phyloP scores from a whole-genome alignment of 345 rosid species.

The Gossypium longicalyx region DNA sequence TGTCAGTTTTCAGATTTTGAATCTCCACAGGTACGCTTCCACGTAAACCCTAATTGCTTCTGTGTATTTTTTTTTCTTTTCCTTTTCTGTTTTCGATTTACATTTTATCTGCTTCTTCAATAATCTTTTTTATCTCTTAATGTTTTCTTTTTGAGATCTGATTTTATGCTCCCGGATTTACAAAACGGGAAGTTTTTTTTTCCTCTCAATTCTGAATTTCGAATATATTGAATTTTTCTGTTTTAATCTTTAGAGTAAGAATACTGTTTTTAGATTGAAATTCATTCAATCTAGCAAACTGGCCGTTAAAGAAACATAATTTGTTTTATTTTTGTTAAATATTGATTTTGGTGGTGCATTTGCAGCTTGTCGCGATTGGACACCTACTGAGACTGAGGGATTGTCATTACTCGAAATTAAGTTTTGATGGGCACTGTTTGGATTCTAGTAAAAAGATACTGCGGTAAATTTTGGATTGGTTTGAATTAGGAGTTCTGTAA shows the following conservation, averaged over 20 bases:
- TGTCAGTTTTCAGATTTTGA: constrained; percentile 20
- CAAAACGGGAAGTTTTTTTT: constrained; percentile 3
- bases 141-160: constrained; percentile 34
- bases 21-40: constrained; percentile 30
- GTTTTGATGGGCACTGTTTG: constrained; percentile 18
- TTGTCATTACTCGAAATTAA: constrained; percentile 21
- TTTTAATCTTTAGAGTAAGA: background rate
- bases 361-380: constrained; percentile 31
- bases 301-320: background rate
- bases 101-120: constrained; percentile 13
- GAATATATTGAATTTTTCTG: constrained; percentile 9
- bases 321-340: background rate
- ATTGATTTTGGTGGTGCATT: constrained; percentile 20
- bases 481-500: constrained; percentile 18
- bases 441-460: background rate
- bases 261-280: background rate
- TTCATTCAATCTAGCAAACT: background rate
- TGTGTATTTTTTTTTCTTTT: constrained; percentile 1
- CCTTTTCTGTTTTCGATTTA: background rate
- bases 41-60: constrained; percentile 29
- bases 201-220: background rate
- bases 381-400: constrained; percentile 18
- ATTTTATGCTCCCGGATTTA: constrained; percentile 14
- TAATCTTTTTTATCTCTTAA: constrained; percentile 23
- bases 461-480: background rate